Base-by-base conservation (phyloP, 352 stramenopile genomes). In the Thalassiosira hispida region DNA sequence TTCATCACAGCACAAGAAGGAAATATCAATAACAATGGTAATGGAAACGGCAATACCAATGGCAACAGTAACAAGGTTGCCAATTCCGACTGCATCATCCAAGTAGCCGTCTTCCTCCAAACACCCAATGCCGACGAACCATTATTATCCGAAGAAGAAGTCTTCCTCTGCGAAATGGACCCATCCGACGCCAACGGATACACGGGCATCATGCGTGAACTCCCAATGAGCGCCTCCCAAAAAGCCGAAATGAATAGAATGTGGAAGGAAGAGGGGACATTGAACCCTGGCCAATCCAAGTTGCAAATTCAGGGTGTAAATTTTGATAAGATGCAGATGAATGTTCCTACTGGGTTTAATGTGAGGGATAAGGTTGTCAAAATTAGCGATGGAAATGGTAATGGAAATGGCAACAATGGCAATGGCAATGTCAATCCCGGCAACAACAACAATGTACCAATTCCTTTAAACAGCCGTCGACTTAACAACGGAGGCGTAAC, bases 61-160 rank as follows among this genome's bases (percentile, higher is more conserved):
- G n/a, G n/a, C n/a, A n/a, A n/a, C n/a, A n/a, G n/a, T n/a, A n/a
- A n/a, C n/a, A n/a, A n/a, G n/a, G n/a, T 22, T 2, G 44, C 44
- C n/a, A 12, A 22, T 2, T 53, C 16, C 44, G 44, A 53, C 16
- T 53, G 44, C 44, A 53, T n/a, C 44, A 22, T 53, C 44, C 44
- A 53, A 53, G 44, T 53, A 22, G 22, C 22, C 44, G n/a, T n/a
- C 1, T 23, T 27, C 44, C n/a, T 53, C 14, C 44, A 25, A 22
- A 53, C 25, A n/a, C 44, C 44, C 44, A 5, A 22, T 7, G 44
- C 40, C 27, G 60, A 69, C 38, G 38, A 72, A 22, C 52, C 23
- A 33, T 23, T 38, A 5, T 38, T 44, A 11, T 11, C 4, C 23
- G 27, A 61, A 40, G 25, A 22, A 8, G 51, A 59, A 59, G 51